Evolutionary conservation across 2,329 filamentous ascomycete genomes (phyloP).

Genomic region (Sphaerostilbella broomeana): DNA sequence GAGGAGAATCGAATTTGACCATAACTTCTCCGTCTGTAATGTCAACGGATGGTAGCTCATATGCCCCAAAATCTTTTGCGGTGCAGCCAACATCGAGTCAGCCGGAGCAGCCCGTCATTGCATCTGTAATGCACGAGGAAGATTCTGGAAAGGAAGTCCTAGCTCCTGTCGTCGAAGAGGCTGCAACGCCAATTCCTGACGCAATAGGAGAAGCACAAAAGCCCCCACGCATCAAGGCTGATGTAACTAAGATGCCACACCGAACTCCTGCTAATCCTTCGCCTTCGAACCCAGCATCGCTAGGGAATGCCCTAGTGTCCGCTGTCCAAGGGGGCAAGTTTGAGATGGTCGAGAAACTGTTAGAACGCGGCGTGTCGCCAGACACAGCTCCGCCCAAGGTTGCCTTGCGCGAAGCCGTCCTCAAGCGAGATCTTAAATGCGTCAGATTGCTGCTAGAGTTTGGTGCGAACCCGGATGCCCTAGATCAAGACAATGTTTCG

Average conservation of each 20-base stretch:
- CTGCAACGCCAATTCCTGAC: too few species aligned
- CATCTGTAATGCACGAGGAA: too few species aligned
- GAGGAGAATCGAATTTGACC: too few species aligned
- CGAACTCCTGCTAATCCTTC: conserved; percentile 34
- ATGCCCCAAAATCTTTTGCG: too few species aligned
- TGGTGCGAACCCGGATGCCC: conserved; percentile 49
- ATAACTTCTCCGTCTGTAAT: too few species aligned
- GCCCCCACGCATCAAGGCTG: conserved; percentile 42
- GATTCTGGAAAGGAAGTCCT: too few species aligned
- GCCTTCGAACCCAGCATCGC: conserved; percentile 15
- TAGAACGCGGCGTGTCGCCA: conserved; percentile 50
- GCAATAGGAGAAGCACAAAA: too few species aligned
- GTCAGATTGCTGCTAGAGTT: conserved; percentile 51
- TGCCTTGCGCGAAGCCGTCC: conserved; percentile 47
- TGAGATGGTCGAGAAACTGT: conserved; percentile 49
- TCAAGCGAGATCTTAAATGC: conserved; percentile 45
- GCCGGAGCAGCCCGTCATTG: too few species aligned
- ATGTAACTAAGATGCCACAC: conserved; percentile 45
- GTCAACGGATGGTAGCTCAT: too few species aligned
- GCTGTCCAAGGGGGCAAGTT: conserved; percentile 53
- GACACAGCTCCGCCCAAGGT: conserved; percentile 40
- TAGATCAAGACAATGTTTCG: conserved; percentile 42
- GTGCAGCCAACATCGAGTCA: too few species aligned
- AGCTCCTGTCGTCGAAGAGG: too few species aligned
- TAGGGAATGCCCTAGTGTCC: conserved; percentile 37